Evolutionary conservation across 108 stramenopile species (phyloP).

Genomic region (Epipyxis sp.): DNA sequence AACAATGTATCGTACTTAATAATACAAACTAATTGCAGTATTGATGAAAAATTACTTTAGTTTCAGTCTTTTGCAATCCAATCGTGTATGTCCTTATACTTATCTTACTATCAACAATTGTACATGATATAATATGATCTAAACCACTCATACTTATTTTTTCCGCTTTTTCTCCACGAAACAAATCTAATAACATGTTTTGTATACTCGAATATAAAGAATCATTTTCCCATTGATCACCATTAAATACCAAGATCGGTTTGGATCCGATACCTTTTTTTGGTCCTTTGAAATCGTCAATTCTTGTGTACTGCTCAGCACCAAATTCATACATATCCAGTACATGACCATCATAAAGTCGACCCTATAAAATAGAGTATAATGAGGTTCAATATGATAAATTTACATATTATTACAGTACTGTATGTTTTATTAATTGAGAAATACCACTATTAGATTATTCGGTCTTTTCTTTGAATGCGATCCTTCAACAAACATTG

Average conservation of each 20-base stretch:
- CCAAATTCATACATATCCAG: conserved; percentile 96
- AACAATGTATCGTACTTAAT: conserved; percentile 74
- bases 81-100: conserved; percentile 40
- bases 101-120: conserved; percentile 53
- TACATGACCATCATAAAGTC: conserved; percentile 90
- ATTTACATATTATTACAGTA: neutral
- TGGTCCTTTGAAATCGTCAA: conserved; percentile 68
- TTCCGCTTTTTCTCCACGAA: conserved; percentile 86
- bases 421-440: no score
- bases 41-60: conserved; percentile 42
- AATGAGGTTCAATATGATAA: no score
- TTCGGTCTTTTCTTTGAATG: conserved; percentile 98
- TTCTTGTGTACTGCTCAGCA: conserved; percentile 70
- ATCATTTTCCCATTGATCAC: conserved; percentile 82
- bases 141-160: conserved; percentile 77
- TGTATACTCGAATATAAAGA: conserved; percentile 63
- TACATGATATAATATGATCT: conserved; percentile 89
- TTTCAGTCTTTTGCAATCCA: conserved; percentile 2
- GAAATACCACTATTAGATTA: conserved; percentile 72
- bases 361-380: conserved; percentile 51
- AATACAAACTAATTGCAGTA: conserved; percentile 37
- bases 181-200: conserved; percentile 89
- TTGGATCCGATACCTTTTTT: conserved; percentile 49
- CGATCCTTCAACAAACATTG: conserved; percentile 81
- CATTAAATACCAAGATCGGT: conserved; percentile 76